Evolutionary conservation across 306 rosid genomes (phyloP).

Genomic region (Quercus bicolor): DNA sequence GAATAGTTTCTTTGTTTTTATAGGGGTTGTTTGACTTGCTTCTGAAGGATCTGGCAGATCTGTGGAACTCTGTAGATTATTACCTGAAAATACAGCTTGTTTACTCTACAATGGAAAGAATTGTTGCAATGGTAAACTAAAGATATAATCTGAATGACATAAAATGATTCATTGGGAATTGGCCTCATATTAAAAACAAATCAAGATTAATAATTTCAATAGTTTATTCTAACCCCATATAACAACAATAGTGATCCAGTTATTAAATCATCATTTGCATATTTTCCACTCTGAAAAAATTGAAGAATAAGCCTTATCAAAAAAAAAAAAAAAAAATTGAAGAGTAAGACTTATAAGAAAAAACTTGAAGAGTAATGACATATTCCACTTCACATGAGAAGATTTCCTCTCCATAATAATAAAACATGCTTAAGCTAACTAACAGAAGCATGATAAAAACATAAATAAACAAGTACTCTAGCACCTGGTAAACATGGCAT

Average conservation of each 20-base stretch:
- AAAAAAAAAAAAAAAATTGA: too few relatives aligned
- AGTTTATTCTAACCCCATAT: too few relatives aligned
- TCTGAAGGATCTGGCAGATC: slow-evolving; percentile 1
- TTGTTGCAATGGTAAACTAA: neutral
- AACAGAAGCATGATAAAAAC: neutral
- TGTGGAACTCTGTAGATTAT: neutral
- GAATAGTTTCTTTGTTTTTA: too few relatives aligned
- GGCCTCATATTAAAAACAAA: too few relatives aligned
- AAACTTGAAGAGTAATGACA: neutral
- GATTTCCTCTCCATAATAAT: neutral
- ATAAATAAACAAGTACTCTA: neutral
- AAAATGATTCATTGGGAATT: too few relatives aligned
- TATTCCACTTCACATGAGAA: neutral
- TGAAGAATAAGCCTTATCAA: neutral
- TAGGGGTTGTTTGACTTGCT: slow-evolving; percentile 22
- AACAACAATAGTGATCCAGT: too few relatives aligned
- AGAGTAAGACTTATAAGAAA: too few relatives aligned
- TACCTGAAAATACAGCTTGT: slow-evolving; percentile 20
- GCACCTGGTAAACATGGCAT: neutral
- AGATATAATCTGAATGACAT: neutral
- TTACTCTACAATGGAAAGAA: neutral
- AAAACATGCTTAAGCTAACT: neutral
- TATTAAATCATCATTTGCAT: neutral
- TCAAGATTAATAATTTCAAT: too few relatives aligned
- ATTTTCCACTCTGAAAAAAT: neutral